Percentiles rank a stretch among this genome's conserved stretches.
phyloP scores from a whole-genome alignment of 352 stramenopile species.

The Achlya hypogyna region DNA sequence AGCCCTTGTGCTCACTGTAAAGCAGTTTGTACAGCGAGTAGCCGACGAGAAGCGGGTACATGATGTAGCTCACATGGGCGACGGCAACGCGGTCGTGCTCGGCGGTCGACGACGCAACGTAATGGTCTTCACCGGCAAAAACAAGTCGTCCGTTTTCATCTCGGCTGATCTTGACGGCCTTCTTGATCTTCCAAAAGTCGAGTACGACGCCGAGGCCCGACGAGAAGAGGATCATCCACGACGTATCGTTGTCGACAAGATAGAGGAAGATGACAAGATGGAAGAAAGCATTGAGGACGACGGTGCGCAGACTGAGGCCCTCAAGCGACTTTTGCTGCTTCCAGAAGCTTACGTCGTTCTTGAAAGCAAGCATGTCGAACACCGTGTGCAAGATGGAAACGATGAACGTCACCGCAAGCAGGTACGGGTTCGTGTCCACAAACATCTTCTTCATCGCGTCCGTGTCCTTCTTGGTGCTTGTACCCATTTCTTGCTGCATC shows the following conservation, averaged over 20 bases:
- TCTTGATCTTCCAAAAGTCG: conserved; percentile 92
- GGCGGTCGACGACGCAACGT: conserved; percentile 68
- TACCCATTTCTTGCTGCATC: conserved; percentile 89
- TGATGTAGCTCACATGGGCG: conserved; percentile 71
- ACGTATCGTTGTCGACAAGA: conserved; percentile 96
- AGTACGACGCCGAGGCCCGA: conserved; percentile 75
- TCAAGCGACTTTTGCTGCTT: conserved; percentile 94
- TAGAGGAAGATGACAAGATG: conserved; percentile 97
- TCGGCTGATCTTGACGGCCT: conserved; percentile 79
- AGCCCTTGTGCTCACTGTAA: conserved; percentile 90
- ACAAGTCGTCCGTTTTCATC: conserved; percentile 74
- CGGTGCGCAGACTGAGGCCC: conserved; percentile 88
- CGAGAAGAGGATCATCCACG: conserved; percentile 91
- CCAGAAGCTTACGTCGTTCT: conserved; percentile 99
- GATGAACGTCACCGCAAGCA: conserved; percentile 91
- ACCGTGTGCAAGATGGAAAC: conserved; percentile 96
- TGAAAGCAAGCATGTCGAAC: conserved; percentile 99
- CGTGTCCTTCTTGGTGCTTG: conserved; percentile 79
- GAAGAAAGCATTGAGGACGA: conserved; percentile 96
- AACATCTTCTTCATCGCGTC: conserved; percentile 95
- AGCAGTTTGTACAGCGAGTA: conserved; percentile 93
- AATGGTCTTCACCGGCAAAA: conserved; percentile 73
- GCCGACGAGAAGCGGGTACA: conserved; percentile 85
- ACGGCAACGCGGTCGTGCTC: conserved; percentile 79
- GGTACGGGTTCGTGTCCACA: conserved; percentile 95